These are phyloP conservation scores for Solanum etuberosum DNA, from an alignment of 257 asterid species.

Conservation along the genomic window DNA sequence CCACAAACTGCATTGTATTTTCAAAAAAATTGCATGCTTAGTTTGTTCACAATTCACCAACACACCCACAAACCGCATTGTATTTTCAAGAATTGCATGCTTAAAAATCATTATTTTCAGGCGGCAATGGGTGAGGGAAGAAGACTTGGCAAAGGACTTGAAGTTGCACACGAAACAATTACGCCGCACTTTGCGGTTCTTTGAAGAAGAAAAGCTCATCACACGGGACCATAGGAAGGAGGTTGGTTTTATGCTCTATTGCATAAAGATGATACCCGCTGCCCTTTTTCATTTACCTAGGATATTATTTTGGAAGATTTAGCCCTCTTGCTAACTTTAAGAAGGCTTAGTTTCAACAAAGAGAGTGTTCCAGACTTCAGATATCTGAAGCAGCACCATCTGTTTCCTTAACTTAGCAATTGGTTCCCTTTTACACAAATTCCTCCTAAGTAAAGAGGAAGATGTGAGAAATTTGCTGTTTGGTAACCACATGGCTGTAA, in stretches of 20 bases:
- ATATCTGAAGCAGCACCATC: background rate
- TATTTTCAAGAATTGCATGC: background rate
- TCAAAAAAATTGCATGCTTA: too few relatives aligned
- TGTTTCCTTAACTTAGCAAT: background rate
- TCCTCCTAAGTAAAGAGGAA: background rate
- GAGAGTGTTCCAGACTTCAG: background rate
- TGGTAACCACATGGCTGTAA: background rate
- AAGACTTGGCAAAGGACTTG: constrained; percentile 94
- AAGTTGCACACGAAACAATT: constrained; percentile 95
- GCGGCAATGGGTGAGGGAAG: constrained; percentile 95
- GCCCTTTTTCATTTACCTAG: background rate
- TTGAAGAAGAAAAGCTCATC: constrained; percentile 90
- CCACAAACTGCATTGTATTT: too few relatives aligned
- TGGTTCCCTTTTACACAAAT: background rate
- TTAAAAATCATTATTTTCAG: constrained; percentile 21
- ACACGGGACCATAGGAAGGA: constrained; percentile 96
- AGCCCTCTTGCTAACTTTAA: background rate
- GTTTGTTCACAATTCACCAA: background rate
- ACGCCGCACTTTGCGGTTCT: constrained; percentile 81
- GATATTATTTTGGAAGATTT: background rate
- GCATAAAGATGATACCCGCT: background rate
- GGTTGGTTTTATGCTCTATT: constrained; percentile 37
- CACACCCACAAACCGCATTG: background rate
- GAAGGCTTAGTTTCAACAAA: background rate
- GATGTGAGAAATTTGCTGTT: background rate